Evolutionary conservation across 208 protist species (phyloP), one percentile per base, ranked within the genome.

Genomic region (Wallacemonas rigidus): DNA sequence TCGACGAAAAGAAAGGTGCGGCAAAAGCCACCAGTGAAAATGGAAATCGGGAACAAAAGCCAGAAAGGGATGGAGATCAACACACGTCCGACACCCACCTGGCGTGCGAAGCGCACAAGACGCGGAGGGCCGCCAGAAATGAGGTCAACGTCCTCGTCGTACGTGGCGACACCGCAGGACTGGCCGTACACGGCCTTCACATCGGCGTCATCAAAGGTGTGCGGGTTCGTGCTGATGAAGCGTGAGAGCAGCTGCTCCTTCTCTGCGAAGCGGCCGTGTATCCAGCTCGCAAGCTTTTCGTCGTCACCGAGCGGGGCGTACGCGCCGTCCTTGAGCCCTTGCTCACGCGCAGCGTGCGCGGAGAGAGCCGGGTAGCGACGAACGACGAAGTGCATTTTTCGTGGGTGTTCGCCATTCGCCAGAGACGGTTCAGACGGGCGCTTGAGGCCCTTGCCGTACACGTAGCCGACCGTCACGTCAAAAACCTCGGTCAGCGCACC

Each of bases 401-500:
- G 80, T 6, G 91, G 80, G 48, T 91, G 82, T 40, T 78, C 69
- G 38, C 90, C 93, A 67, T 93, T 91, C 57, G 92, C 71, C 15
- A 97, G 53, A 41, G 81, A 87, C 26, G 70, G 39, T 81, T 97
- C 90, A n/a, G 69, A 63, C 8, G 90, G 89, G 15, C 89, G 87
- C 70, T 82, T 72, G 2, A 82, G 86, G 3, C 69, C 56, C 38
- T 58, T 64, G 75, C 79, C 76, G 77, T 93, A 87, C 48, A 82
- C 93, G 79, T 97, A 97, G n/a, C 77, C 93, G 51, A 97, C 80
- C 12, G 93, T 97, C 53, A 92, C 71, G 77, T 97, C 88, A 53
- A 95, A 60, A 60, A 97, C 82, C 64, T 97, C 89, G 47, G 95
- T 79, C 35, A 78, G 81, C 38, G 83, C 82, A 1, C 57, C 64